These are phyloP conservation scores for Leccinum imitatum DNA, from an alignment of 768 basidiomycete species.

Conservation along the genomic window DNA sequence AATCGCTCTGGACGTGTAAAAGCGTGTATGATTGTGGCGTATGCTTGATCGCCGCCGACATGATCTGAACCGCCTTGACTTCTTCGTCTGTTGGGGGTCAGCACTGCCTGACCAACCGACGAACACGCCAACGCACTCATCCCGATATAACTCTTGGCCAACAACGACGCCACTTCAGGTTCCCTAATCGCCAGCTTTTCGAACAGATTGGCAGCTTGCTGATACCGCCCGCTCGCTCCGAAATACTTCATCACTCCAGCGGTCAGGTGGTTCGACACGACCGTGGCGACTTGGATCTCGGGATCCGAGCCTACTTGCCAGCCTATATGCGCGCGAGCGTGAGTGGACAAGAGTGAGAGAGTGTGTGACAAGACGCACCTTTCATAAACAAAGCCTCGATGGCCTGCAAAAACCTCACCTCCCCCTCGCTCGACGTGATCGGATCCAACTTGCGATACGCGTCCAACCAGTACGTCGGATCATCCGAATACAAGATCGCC, in stretches of 20 bases:
- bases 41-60: slow-evolving; percentile 76
- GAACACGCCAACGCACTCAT: slow-evolving; percentile 74
- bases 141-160: slow-evolving; percentile 90
- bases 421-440: slow-evolving; percentile 84
- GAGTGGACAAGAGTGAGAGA: not conserved
- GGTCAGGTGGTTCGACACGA: slow-evolving; percentile 95
- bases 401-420: slow-evolving; percentile 86
- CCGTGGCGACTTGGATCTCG: slow-evolving; percentile 96
- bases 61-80: slow-evolving; percentile 96
- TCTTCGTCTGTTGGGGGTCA: slow-evolving; percentile 73
- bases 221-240: slow-evolving; percentile 84
- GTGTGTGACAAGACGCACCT: slow-evolving; percentile 41
- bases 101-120: not conserved
- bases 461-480: slow-evolving; percentile 86
- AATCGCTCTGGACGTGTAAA: slow-evolving; percentile 93
- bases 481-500: slow-evolving; percentile 94
- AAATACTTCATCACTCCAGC: slow-evolving; percentile 97
- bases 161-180: slow-evolving; percentile 83
- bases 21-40: slow-evolving; percentile 93
- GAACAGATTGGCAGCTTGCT: slow-evolving; percentile 89
- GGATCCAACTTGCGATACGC: slow-evolving; percentile 96
- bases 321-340: slow-evolving; percentile 46
- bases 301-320: slow-evolving; percentile 99
- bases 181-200: slow-evolving; percentile 86
- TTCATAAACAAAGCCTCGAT: slow-evolving; percentile 88